Evolutionary conservation across 495 filamentous ascomycete species (phyloP), one percentile per base, ranked within the genome.

Genomic region (Penicillium bovifimosum): DNA sequence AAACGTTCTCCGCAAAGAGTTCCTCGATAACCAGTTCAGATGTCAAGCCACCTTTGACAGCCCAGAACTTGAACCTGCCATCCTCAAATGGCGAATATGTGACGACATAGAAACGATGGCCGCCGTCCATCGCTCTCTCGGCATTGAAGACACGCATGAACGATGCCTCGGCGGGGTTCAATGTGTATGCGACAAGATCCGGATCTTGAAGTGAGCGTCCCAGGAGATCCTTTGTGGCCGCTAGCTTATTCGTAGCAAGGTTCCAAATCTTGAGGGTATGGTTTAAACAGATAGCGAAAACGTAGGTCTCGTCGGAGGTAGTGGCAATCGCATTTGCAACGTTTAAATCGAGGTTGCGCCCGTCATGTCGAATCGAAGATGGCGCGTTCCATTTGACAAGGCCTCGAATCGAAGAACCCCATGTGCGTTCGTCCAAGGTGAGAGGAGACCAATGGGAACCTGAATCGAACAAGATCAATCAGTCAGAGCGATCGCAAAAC

Each of bases 41-140:
- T 29, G 78, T 78, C 38, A 83, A 75, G 26, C 84, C 79, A 13
- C 84, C 80, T 50, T 78, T 77, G 3, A 91, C 78, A 45, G 80
- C 84, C 90, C 91, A 99, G 69, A 99, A 91, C 68, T 96, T 97
- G 80, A 99, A 96, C 56, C 90, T 84, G 20, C 90, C 88, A 63
- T 90, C 76, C 52, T 88, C 83, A 60, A 90, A 76, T 8, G 93
- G 90, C 29, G 91, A 96, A 66, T 89, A 96, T 10, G 90, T 92
- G 18, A 88, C 82, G 17, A 90, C 79, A 52, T 87, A 79, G 57
- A 89, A 90, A 38, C 78, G 73, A 50, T 88, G 84, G 26, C 72
- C 79, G 18, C 76, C 79, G 41, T 81, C 74, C 28, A 76, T 62
- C 10, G 73, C 70, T 40, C 74, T 68, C 42, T 76, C 67, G 5